Evolutionary conservation across 495 filamentous ascomycete species (phyloP).

Genomic region (Aspergillus steynii): DNA sequence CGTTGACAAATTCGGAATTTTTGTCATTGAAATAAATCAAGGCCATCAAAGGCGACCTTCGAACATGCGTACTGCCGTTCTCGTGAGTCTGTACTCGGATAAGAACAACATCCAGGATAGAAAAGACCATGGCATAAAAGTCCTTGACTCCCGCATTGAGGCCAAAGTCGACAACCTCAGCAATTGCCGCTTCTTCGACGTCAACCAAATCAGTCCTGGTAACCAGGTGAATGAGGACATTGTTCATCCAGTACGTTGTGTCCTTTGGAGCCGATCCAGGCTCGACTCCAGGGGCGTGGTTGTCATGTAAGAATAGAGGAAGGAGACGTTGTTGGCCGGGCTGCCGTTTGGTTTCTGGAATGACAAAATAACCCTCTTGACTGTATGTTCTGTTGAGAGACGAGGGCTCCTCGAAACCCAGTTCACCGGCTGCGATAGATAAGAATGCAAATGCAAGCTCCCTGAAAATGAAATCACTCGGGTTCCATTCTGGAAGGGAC

Average conservation of each 20-base stretch:
- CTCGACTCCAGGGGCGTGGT: constrained; percentile 13
- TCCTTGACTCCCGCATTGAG: constrained; percentile 10
- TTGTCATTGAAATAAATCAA: constrained; percentile 17
- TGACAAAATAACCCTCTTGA: constrained; percentile 17
- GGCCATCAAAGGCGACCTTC: constrained; percentile 14
- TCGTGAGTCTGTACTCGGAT: constrained; percentile 7
- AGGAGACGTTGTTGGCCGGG: constrained; percentile 9
- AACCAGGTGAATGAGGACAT: constrained; percentile 19
- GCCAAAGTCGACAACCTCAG: constrained; percentile 16
- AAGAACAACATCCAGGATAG: constrained; percentile 20
- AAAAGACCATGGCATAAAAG: constrained; percentile 22
- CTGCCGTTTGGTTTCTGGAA: constrained; percentile 1
- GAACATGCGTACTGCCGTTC: constrained; percentile 7
- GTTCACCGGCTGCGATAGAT: constrained; percentile 21
- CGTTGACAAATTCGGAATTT: constrained; percentile 10
- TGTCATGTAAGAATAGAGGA: constrained; percentile 17
- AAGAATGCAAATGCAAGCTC: constrained; percentile 23
- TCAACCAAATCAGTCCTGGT: constrained; percentile 19
- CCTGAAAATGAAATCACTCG: constrained; percentile 14
- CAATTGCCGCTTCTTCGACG: constrained; percentile 21
- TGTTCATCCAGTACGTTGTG: constrained; percentile 19
- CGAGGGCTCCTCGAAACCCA: constrained; percentile 7
- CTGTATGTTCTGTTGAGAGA: constrained; percentile 12
- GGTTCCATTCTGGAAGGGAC: constrained; percentile 13
- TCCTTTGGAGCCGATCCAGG: constrained; percentile 21